Evolutionary conservation across 1,284 basidiomycete species (phyloP), one percentile per base, ranked within the genome.

Genomic region (Inonotus hispidus): DNA sequence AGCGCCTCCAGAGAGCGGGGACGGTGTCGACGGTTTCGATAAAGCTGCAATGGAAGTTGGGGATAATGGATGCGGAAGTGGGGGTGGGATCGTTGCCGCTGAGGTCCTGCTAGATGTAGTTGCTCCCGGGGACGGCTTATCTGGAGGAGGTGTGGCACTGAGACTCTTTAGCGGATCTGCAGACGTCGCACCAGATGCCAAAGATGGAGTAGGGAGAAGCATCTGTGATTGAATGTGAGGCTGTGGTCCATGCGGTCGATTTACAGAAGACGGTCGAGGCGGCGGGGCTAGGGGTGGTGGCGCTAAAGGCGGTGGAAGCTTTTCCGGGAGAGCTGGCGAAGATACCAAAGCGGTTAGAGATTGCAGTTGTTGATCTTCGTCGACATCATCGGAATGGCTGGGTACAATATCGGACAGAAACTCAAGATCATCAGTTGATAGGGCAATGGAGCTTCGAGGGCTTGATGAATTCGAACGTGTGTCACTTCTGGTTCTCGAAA

Each of bases 371-470:
- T 74, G 69, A n/a, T 73, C 70, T 38, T 74, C 73, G 2, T 75
- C 72, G 14, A 72, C 73, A 4, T 68, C 71, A 63, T 84, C 81
- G 55, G 69, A 71, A 8, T 77, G 78, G 64, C 79, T 81, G 3
- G 87, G 85, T 3, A 85, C 83, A 55, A 88, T 83, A 65, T 90
- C 88, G 10, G 83, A 80, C n/a, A 91, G 76, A 66, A 87, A 90
- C 66, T 89, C 86, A 25, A 91, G 74, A 68, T 91, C 88, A 62
- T 88, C 82, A 1, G 81, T 77, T 6, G 88, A 88, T 21, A 90
- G 75, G 3, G 85, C 80, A 46, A 90, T 70, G 10, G 84, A 82
- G 53, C 74, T 76, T 43, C 77, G 76, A 7, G 78, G 70, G 55
- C 71, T 74, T 2, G 75, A 66, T 39, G 69, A 65, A n/a, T 75